Conservation (phyloP, 2,329 filamentous ascomycete genomes). For the Metarhizium anisopliae region DNA sequence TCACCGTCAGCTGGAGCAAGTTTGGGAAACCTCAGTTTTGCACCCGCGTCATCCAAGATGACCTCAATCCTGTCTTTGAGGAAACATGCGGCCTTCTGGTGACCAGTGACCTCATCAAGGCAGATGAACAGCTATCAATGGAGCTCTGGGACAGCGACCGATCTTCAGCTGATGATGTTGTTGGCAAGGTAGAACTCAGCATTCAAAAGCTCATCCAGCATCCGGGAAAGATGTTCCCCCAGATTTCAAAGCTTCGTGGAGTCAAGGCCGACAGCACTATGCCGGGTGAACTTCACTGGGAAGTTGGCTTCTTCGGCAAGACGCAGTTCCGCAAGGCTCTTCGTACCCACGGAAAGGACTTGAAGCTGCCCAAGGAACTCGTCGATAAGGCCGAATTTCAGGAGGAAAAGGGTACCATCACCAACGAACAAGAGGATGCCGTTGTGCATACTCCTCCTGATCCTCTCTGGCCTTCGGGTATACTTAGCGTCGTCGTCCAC, state of each 20-base stretch:
- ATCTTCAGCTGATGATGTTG: slow-evolving; percentile 85
- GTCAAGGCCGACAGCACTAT: slow-evolving; percentile 78
- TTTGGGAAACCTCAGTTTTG: slow-evolving; percentile 98
- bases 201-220: slow-evolving; percentile 92
- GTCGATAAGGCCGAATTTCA: slow-evolving; percentile 69
- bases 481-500: slow-evolving; percentile 79
- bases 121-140: slow-evolving; percentile 83
- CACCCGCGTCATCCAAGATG: slow-evolving; percentile 89
- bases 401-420: slow-evolving; percentile 71
- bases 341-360: slow-evolving; percentile 78
- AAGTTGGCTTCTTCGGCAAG: slow-evolving; percentile 91
- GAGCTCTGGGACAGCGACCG: slow-evolving; percentile 96
- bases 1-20: slow-evolving; percentile 90
- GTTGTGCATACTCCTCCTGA: slow-evolving; percentile 87
- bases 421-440: slow-evolving; percentile 66
- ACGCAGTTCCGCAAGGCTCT: slow-evolving; percentile 78
- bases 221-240: slow-evolving; percentile 85
- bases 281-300: slow-evolving; percentile 92
- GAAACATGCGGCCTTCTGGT: slow-evolving; percentile 81
- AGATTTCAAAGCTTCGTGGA: slow-evolving; percentile 73
- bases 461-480: slow-evolving; percentile 88
- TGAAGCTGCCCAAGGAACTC: slow-evolving; percentile 63
- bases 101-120: slow-evolving; percentile 83
- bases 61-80: slow-evolving; percentile 87
- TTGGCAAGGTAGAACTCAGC: slow-evolving; percentile 87